Evolutionary conservation across 805 yeast genomes (phyloP), one percentile per base, ranked within the genome.

Genomic region (Suhomyces sp.): DNA sequence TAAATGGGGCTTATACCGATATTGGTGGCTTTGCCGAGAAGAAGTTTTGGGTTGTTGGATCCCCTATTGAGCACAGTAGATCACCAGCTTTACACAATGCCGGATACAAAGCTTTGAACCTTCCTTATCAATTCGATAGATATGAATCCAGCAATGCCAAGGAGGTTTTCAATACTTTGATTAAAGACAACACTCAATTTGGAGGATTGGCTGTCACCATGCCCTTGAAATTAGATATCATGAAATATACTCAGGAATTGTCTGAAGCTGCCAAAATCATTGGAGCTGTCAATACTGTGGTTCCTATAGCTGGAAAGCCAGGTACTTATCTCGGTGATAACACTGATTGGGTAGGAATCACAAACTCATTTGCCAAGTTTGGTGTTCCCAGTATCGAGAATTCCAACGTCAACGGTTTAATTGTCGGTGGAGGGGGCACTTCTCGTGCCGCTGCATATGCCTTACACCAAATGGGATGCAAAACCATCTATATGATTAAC

Each of bases 401-500:
- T 53, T 60, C 62, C 27, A 59, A 56, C 3, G 73, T 77, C 10
- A 72, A 79, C 52, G 97, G 97, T 29, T 72, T 92, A 53, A 87
- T 94, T 44, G 76, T 94, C 57, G 99, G 99, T 48, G 97, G 97
- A 19, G 99, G 99, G 41, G 99, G 99, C 43, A 92, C 99, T 22
- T 85, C 97, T 0, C 81, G 97, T 62, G 97, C 99, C 41, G 98
- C 97, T 0, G 83, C 89, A 13, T 91, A 81, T 67, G 97, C 99
- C 1, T 77, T 94, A 57, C 81, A 83, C 63, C 63, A 82, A 54
- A 72, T 93, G 75, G 97, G 97, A 2, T 89, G 96, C 67, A 60
- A 72, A 20, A 83, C 77, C 59, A 88, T 93, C 53, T 90, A 84
- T 72, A 76, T 93, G 75, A 65, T 89, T 53, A 93, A 92, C 74